phyloP scores from a whole-genome alignment of 2,329 filamentous ascomycete genomes.

The Conoideocrella luteorostrata region DNA sequence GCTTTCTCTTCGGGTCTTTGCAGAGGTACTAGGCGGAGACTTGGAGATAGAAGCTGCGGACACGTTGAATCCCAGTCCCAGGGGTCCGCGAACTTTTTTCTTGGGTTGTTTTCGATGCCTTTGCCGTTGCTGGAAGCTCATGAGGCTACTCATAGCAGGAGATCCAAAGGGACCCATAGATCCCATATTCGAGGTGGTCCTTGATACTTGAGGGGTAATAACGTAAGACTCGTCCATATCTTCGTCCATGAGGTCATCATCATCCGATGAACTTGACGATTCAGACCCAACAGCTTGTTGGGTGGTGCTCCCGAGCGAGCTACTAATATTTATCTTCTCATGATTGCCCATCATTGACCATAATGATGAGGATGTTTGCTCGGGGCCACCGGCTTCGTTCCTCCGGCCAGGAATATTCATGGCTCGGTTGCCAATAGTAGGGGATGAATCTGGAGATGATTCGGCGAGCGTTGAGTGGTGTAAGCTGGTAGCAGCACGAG shows the following conservation, averaged over 20 bases:
- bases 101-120: conserved; percentile 62
- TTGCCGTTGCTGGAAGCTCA: conserved; percentile 77
- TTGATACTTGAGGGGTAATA: conserved; percentile 72
- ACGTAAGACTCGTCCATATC: conserved; percentile 75
- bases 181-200: conserved; percentile 42
- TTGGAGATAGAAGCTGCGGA: conserved; percentile 48
- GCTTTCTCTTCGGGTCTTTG: conserved; percentile 69
- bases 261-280: conserved; percentile 66
- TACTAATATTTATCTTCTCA: conserved; percentile 68
- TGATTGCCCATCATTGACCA: conserved; percentile 66
- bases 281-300: conserved; percentile 64
- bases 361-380: conserved; percentile 63
- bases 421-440: conserved; percentile 64
- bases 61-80: conserved; percentile 46
- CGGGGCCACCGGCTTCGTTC: conserved; percentile 41
- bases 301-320: conserved; percentile 64
- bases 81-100: conserved; percentile 43
- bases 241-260: conserved; percentile 65
- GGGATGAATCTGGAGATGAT: conserved; percentile 84
- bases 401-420: conserved; percentile 55
- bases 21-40: conserved; percentile 59
- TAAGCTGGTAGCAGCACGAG: conserved; percentile 83
- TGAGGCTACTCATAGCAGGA: conserved; percentile 66
- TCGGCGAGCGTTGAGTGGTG: conserved; percentile 94
- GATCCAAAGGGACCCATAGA: conserved; percentile 55